phyloP scores from a whole-genome alignment of 768 basidiomycete species.

The Albatrellus ellisii region DNA sequence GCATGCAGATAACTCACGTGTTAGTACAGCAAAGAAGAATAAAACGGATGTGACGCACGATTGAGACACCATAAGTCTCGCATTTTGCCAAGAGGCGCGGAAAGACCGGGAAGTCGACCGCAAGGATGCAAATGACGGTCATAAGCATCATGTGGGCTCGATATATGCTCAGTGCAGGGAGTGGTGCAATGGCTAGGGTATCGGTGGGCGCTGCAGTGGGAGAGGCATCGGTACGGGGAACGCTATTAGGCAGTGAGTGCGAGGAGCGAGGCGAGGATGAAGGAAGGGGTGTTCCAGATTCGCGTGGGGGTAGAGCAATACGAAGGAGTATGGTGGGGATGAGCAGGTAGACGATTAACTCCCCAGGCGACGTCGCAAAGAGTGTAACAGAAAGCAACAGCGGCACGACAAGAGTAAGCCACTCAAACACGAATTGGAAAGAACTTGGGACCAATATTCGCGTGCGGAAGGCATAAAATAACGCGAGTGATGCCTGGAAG shows the following conservation, averaged over 20 bases:
- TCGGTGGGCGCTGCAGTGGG: conserved; percentile 1
- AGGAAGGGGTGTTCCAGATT: conserved; percentile 38
- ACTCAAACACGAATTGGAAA: conserved; percentile 43
- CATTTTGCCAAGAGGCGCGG: conserved; percentile 84
- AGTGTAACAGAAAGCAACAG: conserved; percentile 75
- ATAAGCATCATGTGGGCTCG: conserved; percentile 93
- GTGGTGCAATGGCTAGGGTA: conserved; percentile 19
- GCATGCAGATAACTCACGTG: conserved; percentile 1
- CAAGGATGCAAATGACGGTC: conserved; percentile 83
- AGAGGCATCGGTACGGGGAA: too few relatives aligned
- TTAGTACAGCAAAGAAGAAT: not conserved
- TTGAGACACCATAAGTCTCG: conserved; percentile 88
- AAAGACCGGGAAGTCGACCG: conserved; percentile 91
- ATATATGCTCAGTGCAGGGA: conserved; percentile 77
- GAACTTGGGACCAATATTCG: conserved; percentile 25
- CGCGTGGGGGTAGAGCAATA: conserved; percentile 28
- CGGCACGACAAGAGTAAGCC: conserved; percentile 58
- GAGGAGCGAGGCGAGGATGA: conserved; percentile 23
- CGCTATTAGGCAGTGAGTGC: conserved; percentile 6
- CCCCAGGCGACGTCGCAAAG: conserved; percentile 43
- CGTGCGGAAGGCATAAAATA: conserved; percentile 49
- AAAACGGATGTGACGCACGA: conserved; percentile 37
- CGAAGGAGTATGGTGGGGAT: conserved; percentile 30
- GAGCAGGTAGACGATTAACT: conserved; percentile 37
- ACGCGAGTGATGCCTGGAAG: conserved; percentile 50